A percentile compares a stretch with the other conserved stretches of the same genome.
These are phyloP conservation scores for Monosporascus sp. DNA, from an alignment of 2,329 filamentous ascomycete genomes.

Conservation along the genomic window DNA sequence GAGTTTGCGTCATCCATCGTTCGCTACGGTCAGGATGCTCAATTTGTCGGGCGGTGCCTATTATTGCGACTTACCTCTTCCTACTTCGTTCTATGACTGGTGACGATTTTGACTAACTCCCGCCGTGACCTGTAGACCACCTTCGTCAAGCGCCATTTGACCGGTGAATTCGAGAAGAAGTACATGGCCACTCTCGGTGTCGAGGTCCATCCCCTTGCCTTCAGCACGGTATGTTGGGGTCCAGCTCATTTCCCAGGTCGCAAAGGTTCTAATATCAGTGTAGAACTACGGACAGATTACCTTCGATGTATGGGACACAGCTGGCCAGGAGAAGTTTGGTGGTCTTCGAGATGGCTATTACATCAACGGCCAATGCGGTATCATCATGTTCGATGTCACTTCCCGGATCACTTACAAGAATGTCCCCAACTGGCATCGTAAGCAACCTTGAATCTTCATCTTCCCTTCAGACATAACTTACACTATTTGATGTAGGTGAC, in stretches of 20 bases:
- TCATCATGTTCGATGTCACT: conserved; percentile 99
- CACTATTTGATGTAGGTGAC: conserved; percentile 58
- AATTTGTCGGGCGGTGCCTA: conserved; percentile 8
- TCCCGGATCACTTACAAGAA: conserved; percentile 99
- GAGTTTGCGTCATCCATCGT: conserved; percentile 30
- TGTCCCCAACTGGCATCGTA: conserved; percentile 99
- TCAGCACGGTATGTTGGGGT: conserved; percentile 79
- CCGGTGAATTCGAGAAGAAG: conserved; percentile 99
- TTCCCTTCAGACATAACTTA: conserved; percentile 9
- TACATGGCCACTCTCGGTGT: conserved; percentile 99
- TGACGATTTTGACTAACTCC: conserved; percentile 8
- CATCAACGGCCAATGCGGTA: conserved; percentile 99
- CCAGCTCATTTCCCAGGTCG: conserved; percentile 8
- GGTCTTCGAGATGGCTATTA: conserved; percentile 99
- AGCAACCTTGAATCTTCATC: conserved; percentile 33
- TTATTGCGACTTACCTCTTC: conserved; percentile 20
- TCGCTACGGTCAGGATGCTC: conserved; percentile 3
- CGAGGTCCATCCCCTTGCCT: conserved; percentile 96
- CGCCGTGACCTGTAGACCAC: conserved; percentile 64
- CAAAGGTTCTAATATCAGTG: conserved; percentile 21
- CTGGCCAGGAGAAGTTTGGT: conserved; percentile 98
- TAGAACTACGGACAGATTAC: conserved; percentile 92
- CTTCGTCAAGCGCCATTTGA: conserved; percentile 99
- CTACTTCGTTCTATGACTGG: not conserved
- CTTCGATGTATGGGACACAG: conserved; percentile 99